These are phyloP conservation scores for Eucalyptus globulus DNA, from an alignment of 345 rosid genomes.

Conservation along the genomic window DNA sequence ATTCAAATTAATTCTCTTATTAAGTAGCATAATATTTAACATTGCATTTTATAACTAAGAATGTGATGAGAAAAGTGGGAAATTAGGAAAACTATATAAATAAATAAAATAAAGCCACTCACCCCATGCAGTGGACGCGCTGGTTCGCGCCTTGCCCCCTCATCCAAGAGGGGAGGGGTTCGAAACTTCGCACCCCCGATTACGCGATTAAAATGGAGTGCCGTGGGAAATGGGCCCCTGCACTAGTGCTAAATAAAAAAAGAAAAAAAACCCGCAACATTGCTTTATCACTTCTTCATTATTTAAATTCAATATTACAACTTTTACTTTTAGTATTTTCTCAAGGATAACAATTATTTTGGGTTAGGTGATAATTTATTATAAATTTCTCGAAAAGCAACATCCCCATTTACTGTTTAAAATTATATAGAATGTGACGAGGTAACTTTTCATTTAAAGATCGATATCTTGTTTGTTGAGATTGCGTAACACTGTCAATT, in stretches of 20 bases:
- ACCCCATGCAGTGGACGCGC: too few species aligned
- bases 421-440: too few species aligned
- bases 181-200: too few species aligned
- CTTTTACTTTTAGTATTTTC: neutral
- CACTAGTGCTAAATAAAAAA: too few species aligned
- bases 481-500: too few species aligned
- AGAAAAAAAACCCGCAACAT: neutral
- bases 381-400: neutral
- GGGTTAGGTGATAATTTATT: neutral
- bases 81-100: neutral
- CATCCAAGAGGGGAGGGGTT: too few species aligned
- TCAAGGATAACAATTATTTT: too few species aligned
- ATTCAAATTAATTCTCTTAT: neutral
- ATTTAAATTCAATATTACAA: neutral
- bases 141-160: too few species aligned
- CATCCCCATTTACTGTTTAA: neutral
- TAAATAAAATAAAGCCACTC: neutral
- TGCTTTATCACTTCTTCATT: neutral
- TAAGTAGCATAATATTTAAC: neutral
- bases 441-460: too few species aligned
- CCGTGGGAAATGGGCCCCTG: too few species aligned
- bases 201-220: too few species aligned
- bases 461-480: too few species aligned
- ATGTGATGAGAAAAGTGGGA: neutral
- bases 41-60: neutral